Evolutionary conservation across 2,329 filamentous ascomycete species (phyloP), one percentile per base, ranked within the genome.

Genomic region (Cercospora nicotianae): DNA sequence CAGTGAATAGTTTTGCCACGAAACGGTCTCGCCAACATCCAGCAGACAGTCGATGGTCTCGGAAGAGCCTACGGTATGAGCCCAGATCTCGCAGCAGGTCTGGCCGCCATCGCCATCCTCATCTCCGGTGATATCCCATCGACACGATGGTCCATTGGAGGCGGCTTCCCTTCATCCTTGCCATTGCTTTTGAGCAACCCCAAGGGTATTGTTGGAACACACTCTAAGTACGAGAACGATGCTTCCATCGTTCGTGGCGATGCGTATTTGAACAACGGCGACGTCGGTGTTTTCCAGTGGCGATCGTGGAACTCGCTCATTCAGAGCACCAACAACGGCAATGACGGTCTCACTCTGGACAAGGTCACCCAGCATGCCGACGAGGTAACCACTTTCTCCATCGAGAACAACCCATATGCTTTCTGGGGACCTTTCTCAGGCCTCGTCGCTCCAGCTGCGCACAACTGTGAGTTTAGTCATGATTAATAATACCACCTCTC

Each of bases 221-320:
- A 80, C 72, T 79, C 78, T 70, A 74, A 75, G 48, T 80, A 79
- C 67, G 78, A 80, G 66, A 70, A 72, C 7, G 78, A 80, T 63
- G 72, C 64, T 10, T 74, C 72, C 28, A 74, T 75, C 58, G 72
- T 60, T 51, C 74, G 73, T 51, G 63, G 64, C n/a, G 74, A 76
- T 53, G 72, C 73, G 16, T 76, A 74, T 64, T 42, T 74, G 20
- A 71, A 72, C 63, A 64, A 67, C 28, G 74, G 74, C 33, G 70
- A 74, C 42, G 74, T 72, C 16, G 70, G 70, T 57, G 68, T 65
- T 20, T 65, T 73, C 51, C 23, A 70, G 65, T 67, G 66, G 72
- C 48, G 59, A 30, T 48, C 65, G 10, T 64, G 62, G 62, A 61
- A 60, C 51, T 76, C 77, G 53, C 72, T 64, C 13, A 33, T 33